These are phyloP conservation scores for Oemleria cerasiformis DNA, from an alignment of 306 rosid genomes.

Conservation along the genomic window DNA sequence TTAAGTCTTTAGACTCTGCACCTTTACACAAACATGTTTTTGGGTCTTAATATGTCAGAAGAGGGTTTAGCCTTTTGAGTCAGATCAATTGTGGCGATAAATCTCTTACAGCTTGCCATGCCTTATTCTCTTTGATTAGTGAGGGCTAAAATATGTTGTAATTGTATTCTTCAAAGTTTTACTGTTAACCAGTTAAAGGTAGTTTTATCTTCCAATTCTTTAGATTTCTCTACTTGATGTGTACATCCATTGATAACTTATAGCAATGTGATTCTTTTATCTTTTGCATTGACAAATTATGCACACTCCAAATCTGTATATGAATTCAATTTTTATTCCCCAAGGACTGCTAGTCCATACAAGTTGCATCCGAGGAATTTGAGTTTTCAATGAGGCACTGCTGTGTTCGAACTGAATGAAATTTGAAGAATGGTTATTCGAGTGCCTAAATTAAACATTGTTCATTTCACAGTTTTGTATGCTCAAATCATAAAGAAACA, in stretches of 20 bases:
- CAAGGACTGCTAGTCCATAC: too few species aligned
- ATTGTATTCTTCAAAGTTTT: slow-evolving; percentile 38
- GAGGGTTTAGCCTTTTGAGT: slow-evolving; percentile 42
- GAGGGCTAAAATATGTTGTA: slow-evolving; percentile 50
- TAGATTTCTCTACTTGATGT: not conserved
- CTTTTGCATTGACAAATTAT: not conserved
- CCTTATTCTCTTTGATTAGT: slow-evolving; percentile 22
- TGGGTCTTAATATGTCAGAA: slow-evolving; percentile 48
- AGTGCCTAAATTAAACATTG: not conserved
- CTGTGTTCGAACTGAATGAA: not conserved
- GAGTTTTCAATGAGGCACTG: too few species aligned
- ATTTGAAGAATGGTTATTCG: not conserved
- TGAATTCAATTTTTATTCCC: too few species aligned
- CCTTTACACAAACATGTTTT: slow-evolving; percentile 91
- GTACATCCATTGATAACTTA: slow-evolving; percentile 12
- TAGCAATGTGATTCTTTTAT: slow-evolving; percentile 5
- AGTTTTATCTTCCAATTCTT: slow-evolving; percentile 34
- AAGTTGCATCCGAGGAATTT: too few species aligned
- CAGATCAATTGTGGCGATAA: slow-evolving; percentile 28
- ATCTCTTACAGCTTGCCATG: slow-evolving; percentile 19
- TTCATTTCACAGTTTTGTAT: not conserved
- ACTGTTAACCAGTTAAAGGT: slow-evolving; percentile 40
- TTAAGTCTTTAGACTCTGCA: slow-evolving; percentile 59
- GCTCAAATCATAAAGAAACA: not conserved
- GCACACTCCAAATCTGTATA: not conserved